Evolutionary conservation across 129 eudicot species (phyloP), one percentile per base, ranked within the genome.

Genomic region (Flaveria sonorensis): DNA sequence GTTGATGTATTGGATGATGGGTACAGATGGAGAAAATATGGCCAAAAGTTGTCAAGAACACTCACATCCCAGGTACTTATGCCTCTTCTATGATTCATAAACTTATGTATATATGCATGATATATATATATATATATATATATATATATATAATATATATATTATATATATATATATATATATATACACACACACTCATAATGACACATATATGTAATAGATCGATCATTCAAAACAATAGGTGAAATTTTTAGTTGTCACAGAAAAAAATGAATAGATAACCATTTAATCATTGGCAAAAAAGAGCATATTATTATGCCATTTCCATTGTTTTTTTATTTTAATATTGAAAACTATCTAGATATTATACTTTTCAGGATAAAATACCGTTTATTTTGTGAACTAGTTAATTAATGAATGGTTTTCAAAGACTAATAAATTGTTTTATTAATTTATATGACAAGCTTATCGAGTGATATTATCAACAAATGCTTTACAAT

Each of bases 31-130:
- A 84, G 96, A 42, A 89, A 89, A 77, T 92, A 89, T 77, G 97
- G 97, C 59, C 97, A 92, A 85, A 92, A 82, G 97, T 92, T 55
- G 97, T 92, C 73, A 92, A 92, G 84, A 89, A 87, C 86, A 92
- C 97, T 68, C 92, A 85, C 96, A 92, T 73, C 97, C 97, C 70
- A 87, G 97, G 97, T 92, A 75, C 78, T 10, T 51, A 36, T 8
- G 14, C 47, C 4, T 18, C 40, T 61, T 26, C 18, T 24, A 26
- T 13, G 10, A 18, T 61, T 61, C 42, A 26, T 61, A 61, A 26
- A 61, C 68, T 61, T 59, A 51, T 20, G 6, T 26, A 10, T 59
- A 19, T 16, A 14, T 10, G 43, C 10, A 65, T 26, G 2, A 26
- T 28, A 28, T 47, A 36, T n/a, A 21, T 18, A 40, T 36, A 16